These are phyloP conservation scores for Pseudopithomyces maydicus DNA, from an alignment of 2,329 filamentous ascomycete genomes.

Conservation along the genomic window DNA sequence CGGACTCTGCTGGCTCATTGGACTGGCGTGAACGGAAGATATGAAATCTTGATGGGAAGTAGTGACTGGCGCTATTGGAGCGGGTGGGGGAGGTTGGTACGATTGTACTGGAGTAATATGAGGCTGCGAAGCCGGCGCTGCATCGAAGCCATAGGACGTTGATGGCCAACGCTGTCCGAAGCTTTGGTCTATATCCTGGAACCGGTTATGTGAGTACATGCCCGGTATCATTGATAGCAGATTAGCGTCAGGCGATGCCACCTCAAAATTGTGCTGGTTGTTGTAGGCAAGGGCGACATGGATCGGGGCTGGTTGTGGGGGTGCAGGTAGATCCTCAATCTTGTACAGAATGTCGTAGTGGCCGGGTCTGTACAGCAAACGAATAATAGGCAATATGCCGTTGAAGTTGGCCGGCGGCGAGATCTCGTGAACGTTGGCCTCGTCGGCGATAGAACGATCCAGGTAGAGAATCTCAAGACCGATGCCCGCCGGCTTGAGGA, in stretches of 20 bases:
- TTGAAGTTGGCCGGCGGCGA: constrained; percentile 59
- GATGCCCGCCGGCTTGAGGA: constrained; percentile 79
- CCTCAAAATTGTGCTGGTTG: constrained; percentile 49
- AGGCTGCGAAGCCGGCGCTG: constrained; percentile 36
- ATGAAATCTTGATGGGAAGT: constrained; percentile 41
- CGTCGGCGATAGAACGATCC: constrained; percentile 78
- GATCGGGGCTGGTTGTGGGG: constrained; percentile 32
- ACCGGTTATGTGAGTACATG: constrained; percentile 42
- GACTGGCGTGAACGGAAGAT: constrained; percentile 32
- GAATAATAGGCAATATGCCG: constrained; percentile 64
- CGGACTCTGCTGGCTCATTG: constrained; percentile 20
- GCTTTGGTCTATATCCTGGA: constrained; percentile 21
- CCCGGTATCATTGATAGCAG: constrained; percentile 52
- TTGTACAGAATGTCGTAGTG: constrained; percentile 96
- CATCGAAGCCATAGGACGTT: constrained; percentile 42
- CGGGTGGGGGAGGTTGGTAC: constrained; percentile 35
- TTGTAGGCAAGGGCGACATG: constrained; percentile 43
- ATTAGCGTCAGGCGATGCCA: constrained; percentile 40
- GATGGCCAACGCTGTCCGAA: constrained; percentile 40
- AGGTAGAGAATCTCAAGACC: constrained; percentile 89
- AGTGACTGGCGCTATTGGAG: constrained; percentile 33
- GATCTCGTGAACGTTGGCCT: constrained; percentile 71
- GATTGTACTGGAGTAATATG: constrained; percentile 40
- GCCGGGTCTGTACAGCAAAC: constrained; percentile 71
- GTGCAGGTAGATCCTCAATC: constrained; percentile 55